These are phyloP conservation scores for Artomyces pyxidatus DNA, from an alignment of 768 basidiomycete genomes.

Conservation along the genomic window DNA sequence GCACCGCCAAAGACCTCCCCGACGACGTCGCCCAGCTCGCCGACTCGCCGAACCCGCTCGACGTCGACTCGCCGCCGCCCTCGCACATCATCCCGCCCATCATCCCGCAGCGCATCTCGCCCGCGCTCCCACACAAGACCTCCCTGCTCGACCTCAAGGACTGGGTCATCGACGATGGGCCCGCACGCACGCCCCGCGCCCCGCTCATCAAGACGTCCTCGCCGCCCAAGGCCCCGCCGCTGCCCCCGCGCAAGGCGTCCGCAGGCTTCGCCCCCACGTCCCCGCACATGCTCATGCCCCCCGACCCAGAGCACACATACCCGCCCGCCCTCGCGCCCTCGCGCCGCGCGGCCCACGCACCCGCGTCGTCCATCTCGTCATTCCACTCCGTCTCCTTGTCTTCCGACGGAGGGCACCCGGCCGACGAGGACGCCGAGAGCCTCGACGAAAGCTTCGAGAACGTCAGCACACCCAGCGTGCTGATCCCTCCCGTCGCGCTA, in stretches of 20 bases:
- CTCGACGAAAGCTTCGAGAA: conserved; percentile 64
- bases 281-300: conserved; percentile 36
- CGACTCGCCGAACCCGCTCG: conserved; percentile 13
- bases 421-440: conserved; percentile 49
- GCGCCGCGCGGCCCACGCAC: conserved; percentile 41
- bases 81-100: conserved; percentile 10
- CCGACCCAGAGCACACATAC: conserved; percentile 39
- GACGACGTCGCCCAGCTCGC: conserved; percentile 7
- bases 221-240: conserved; percentile 35
- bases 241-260: conserved; percentile 48
- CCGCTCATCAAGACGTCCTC: conserved; percentile 46
- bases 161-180: conserved; percentile 59
- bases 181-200: conserved; percentile 19
- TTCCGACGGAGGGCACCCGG: conserved; percentile 41
- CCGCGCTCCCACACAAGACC: conserved; percentile 25
- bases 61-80: conserved; percentile 8
- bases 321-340: conserved; percentile 30
- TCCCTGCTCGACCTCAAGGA: conserved; percentile 64
- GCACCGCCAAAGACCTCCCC: conserved; percentile 10
- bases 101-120: not conserved
- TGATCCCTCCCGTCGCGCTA: conserved; percentile 30
- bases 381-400: conserved; percentile 77
- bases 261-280: conserved; percentile 25
- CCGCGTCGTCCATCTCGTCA: conserved; percentile 64
- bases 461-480: conserved; percentile 45